These are phyloP conservation scores for Amylocarpus encephaloides DNA, from an alignment of 2,329 filamentous ascomycete species.

Conservation along the genomic window DNA sequence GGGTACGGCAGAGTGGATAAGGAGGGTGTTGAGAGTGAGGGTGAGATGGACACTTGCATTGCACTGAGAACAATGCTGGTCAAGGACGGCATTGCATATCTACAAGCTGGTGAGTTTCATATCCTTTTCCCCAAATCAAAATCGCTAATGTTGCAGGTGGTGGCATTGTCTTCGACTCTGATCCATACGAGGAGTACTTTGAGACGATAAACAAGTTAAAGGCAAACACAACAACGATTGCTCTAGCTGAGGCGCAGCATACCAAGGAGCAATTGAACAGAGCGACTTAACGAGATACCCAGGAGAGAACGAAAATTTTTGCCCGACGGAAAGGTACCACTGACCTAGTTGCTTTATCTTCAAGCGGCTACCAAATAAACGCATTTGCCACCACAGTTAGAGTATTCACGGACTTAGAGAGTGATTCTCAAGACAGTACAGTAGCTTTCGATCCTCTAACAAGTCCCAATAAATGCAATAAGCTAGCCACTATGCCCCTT, in stretches of 20 bases:
- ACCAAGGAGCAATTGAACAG: slow-evolving; percentile 13
- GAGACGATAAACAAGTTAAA: slow-evolving; percentile 96
- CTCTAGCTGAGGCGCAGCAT: slow-evolving; percentile 63
- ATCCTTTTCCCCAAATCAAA: neutral
- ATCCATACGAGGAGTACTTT: slow-evolving; percentile 85
- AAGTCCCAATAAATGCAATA: too few species aligned
- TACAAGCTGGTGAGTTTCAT: slow-evolving; percentile 60
- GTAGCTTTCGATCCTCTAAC: too few species aligned
- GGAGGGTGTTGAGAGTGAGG: slow-evolving; percentile 59
- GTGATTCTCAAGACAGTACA: too few species aligned
- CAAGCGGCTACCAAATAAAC: too few species aligned
- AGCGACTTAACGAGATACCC: slow-evolving; percentile 6
- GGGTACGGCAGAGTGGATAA: slow-evolving; percentile 70
- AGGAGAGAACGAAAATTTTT: slow-evolving; percentile 1
- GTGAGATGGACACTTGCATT: slow-evolving; percentile 84
- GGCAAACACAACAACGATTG: slow-evolving; percentile 84
- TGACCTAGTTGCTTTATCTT: slow-evolving; percentile 15
- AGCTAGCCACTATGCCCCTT: too few species aligned
- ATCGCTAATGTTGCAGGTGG: slow-evolving; percentile 47
- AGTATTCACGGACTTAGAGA: too few species aligned
- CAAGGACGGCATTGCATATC: slow-evolving; percentile 84
- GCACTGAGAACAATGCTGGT: slow-evolving; percentile 79
- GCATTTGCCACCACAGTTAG: neutral
- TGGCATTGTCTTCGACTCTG: slow-evolving; percentile 91
- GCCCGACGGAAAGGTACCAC: slow-evolving; percentile 13